Conservation (phyloP, 495 filamentous ascomycete species). For the Parmelia sp. region DNA sequence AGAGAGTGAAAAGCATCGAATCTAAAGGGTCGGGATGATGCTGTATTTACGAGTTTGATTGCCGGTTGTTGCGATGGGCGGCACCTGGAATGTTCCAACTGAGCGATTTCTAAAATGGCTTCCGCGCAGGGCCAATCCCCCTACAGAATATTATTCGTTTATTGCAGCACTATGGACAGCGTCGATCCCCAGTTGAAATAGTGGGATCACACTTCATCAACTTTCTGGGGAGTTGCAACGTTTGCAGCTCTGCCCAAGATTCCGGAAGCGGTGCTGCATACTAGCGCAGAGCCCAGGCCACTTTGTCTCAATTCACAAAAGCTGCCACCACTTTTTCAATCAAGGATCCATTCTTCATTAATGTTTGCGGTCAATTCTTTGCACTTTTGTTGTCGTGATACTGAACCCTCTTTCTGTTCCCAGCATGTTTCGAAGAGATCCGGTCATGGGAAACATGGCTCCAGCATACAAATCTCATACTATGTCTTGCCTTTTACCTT, state of each 20-base stretch:
- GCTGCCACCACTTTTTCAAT: not conserved
- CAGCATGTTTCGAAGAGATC: not conserved
- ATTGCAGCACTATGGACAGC: not conserved
- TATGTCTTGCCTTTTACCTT: slow-evolving; percentile 1
- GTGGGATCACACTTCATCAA: not conserved
- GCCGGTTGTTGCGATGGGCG: slow-evolving; percentile 11
- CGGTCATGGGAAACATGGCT: not conserved
- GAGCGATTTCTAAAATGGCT: slow-evolving; percentile 4
- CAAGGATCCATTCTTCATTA: not conserved
- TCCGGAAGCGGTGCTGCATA: not conserved
- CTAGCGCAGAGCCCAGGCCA: not conserved
- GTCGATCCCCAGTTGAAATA: not conserved
- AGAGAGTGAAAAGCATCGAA: slow-evolving; percentile 82
- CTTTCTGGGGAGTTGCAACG: not conserved
- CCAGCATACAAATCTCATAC: not conserved
- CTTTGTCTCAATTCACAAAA: not conserved
- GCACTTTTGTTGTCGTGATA: not conserved
- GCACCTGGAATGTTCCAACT: slow-evolving; percentile 13
- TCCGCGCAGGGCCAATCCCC: not conserved
- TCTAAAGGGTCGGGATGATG: slow-evolving; percentile 32
- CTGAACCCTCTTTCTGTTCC: not conserved
- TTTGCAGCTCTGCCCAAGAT: not conserved
- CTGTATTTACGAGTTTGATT: not conserved
- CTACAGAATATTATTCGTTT: not conserved
- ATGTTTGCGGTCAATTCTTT: slow-evolving; percentile 3